A percentile compares a stretch with the other conserved stretches of the same genome.
Evolutionary conservation across 1,284 basidiomycete species (phyloP).

Genomic region (Sanghuangporus baumii): DNA sequence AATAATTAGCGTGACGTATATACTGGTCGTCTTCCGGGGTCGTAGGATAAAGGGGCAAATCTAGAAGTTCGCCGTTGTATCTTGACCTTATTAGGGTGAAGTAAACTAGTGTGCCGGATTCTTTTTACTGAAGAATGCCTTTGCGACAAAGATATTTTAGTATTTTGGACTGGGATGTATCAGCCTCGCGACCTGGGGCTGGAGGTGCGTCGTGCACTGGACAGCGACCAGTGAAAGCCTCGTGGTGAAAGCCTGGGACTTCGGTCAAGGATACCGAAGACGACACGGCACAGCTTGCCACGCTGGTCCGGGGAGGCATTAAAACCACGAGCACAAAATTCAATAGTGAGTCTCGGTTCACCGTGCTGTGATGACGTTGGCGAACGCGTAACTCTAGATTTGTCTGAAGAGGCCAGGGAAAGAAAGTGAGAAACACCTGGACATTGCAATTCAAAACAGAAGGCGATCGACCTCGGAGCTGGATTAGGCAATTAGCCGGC

Average conservation of each 20-base stretch:
- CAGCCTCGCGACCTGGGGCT: slow-evolving; percentile 13
- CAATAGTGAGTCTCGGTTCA: neutral
- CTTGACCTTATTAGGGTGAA: slow-evolving; percentile 8
- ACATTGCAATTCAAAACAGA: neutral
- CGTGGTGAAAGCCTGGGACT: slow-evolving; percentile 11
- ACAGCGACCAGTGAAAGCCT: slow-evolving; percentile 6
- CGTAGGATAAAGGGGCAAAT: slow-evolving; percentile 4
- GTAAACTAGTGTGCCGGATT: neutral
- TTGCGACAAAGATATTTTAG: neutral
- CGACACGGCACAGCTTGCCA: slow-evolving; percentile 10
- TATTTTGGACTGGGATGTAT: neutral
- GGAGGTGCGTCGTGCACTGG: slow-evolving; percentile 1
- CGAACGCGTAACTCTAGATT: slow-evolving; percentile 6
- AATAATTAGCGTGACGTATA: slow-evolving; percentile 11
- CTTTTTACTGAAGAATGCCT: neutral
- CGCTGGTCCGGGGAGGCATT: slow-evolving; percentile 11
- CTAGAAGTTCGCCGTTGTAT: slow-evolving; percentile 8
- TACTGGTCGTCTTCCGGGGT: slow-evolving; percentile 11
- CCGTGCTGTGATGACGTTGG: neutral
- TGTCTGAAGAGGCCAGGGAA: neutral
- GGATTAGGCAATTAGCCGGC: neutral
- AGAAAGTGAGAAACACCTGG: neutral
- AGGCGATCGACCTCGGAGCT: neutral
- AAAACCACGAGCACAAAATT: neutral
- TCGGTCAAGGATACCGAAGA: slow-evolving; percentile 3